Conservation (phyloP, 176 grass and related monocot species). For the Rhipidocladum racemiflorum region DNA sequence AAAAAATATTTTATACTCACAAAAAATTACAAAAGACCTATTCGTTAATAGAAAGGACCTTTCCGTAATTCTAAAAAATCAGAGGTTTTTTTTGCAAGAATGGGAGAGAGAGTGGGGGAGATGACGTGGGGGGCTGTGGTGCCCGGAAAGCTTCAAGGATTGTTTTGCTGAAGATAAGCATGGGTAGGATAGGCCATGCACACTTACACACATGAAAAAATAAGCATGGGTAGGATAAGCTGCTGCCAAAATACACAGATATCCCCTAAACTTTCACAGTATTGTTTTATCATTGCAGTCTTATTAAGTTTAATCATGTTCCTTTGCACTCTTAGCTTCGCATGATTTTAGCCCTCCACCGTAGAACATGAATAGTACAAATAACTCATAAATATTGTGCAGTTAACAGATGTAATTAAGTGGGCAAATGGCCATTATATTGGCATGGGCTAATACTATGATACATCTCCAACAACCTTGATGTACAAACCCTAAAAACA, state of each 20-base stretch:
- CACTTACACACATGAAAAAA: no score
- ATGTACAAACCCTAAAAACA: not conserved
- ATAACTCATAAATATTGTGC: not conserved
- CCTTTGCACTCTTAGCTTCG: not conserved
- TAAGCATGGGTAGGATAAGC: not conserved
- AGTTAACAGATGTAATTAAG: not conserved
- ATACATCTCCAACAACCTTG: not conserved
- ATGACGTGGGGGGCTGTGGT: no score
- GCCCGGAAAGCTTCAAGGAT: no score
- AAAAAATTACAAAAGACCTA: no score
- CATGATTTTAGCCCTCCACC: not conserved
- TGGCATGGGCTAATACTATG: not conserved
- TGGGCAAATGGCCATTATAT: not conserved
- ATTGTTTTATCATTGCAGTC: not conserved
- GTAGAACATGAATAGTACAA: not conserved
- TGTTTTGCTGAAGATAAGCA: no score
- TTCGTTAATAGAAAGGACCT: no score
- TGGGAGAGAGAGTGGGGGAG: no score
- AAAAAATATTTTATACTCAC: no score
- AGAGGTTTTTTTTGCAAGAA: no score
- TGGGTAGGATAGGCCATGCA: no score
- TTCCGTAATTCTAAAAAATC: no score
- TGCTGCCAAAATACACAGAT: not conserved
- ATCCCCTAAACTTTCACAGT: not conserved
- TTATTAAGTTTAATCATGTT: not conserved